These are phyloP conservation scores for Blastocystis sp. DNA, from an alignment of 352 stramenopile species.

Conservation along the genomic window DNA sequence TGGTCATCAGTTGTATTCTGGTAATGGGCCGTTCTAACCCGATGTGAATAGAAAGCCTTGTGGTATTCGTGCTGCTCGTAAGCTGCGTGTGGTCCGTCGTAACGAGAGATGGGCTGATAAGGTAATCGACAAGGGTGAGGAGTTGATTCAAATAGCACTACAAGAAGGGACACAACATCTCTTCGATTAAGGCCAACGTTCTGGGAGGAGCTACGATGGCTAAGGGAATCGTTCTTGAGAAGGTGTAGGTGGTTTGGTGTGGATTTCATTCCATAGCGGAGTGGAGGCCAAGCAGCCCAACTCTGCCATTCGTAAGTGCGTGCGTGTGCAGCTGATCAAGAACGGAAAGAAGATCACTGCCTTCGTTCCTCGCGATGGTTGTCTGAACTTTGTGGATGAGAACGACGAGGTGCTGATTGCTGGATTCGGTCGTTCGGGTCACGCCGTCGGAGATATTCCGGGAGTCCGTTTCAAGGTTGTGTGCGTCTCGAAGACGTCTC, in stretches of 20 bases:
- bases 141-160: conserved; percentile 70
- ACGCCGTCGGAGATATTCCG: conserved; percentile 99
- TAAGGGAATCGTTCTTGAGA: conserved; percentile 25
- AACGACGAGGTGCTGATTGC: conserved; percentile 84
- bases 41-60: conserved; percentile 78
- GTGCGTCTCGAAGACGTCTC: conserved; percentile 60
- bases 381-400: conserved; percentile 99
- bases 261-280: conserved; percentile 66
- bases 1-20: neutral
- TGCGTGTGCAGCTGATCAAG: conserved; percentile 99
- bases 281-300: conserved; percentile 99
- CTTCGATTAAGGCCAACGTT: conserved; percentile 98
- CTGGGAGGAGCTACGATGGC: conserved; percentile 73
- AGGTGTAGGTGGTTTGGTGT: conserved; percentile 9
- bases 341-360: conserved; percentile 99
- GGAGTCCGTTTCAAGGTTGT: conserved; percentile 98
- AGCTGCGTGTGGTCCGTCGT: conserved; percentile 92
- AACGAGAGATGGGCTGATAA: conserved; percentile 93
- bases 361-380: conserved; percentile 99
- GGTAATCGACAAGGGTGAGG: conserved; percentile 58
- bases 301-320: conserved; percentile 99
- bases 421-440: conserved; percentile 94
- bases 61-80: conserved; percentile 95
- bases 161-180: conserved; percentile 98
- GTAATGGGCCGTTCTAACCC: conserved; percentile 9